Percentiles rank a stretch among this genome's conserved stretches.
phyloP scores from a whole-genome alignment of 192 early-diverging fungal genomes.

The Coemansia reversa region DNA sequence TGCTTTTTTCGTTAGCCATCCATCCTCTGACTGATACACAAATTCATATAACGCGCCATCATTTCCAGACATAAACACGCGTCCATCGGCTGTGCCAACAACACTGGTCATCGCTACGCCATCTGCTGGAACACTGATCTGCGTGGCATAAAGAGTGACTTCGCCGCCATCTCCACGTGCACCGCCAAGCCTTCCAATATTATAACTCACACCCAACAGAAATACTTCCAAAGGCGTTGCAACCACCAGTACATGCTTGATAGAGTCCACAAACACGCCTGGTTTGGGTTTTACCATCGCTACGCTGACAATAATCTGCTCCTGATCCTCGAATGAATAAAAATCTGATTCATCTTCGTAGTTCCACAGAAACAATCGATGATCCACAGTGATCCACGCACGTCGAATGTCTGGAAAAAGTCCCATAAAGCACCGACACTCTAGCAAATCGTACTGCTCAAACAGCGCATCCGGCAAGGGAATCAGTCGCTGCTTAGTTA shows the following conservation, averaged over 20 bases:
- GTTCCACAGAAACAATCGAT: slow-evolving; percentile 89
- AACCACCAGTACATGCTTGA: slow-evolving; percentile 81
- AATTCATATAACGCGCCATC: slow-evolving; percentile 89
- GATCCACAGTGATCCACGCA: slow-evolving; percentile 91
- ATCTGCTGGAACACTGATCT: slow-evolving; percentile 77
- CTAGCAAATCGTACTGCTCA: slow-evolving; percentile 71
- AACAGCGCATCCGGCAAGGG: slow-evolving; percentile 75
- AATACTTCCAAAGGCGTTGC: slow-evolving; percentile 85
- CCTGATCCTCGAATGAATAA: slow-evolving; percentile 80
- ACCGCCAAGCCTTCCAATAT: slow-evolving; percentile 10
- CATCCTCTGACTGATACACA: slow-evolving; percentile 80
- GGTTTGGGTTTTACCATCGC: slow-evolving; percentile 73
- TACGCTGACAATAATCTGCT: slow-evolving; percentile 84
- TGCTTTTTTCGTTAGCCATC: slow-evolving; percentile 80
- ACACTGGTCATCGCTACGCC: slow-evolving; percentile 80
- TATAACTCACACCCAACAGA: slow-evolving; percentile 70
- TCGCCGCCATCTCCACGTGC: slow-evolving; percentile 38
- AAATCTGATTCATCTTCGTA: slow-evolving; percentile 74
- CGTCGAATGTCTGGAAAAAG: slow-evolving; percentile 86
- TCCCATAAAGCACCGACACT: slow-evolving; percentile 84
- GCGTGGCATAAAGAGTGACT: slow-evolving; percentile 76
- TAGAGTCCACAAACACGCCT: slow-evolving; percentile 80
- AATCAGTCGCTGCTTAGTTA: slow-evolving; percentile 61
- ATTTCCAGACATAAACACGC: slow-evolving; percentile 88
- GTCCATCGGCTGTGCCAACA: slow-evolving; percentile 71